Percentiles rank a stretch among this genome's conserved stretches.
Evolutionary conservation across 2,329 filamentous ascomycete genomes (phyloP).

Genomic region (Fusarium mangiferae): DNA sequence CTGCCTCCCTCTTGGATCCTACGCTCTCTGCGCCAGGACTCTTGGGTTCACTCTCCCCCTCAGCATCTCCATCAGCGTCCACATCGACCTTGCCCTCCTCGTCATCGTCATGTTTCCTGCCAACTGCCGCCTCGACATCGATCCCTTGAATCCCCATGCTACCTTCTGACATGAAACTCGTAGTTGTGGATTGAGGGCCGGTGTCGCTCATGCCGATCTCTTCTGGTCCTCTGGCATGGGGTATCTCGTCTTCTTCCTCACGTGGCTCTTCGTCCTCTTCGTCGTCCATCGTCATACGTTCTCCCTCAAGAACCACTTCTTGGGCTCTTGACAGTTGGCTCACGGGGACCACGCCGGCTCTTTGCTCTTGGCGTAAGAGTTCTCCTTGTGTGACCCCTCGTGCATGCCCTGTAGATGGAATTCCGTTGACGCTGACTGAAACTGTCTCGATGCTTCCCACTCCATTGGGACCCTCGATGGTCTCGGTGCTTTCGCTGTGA

Average conservation of each 20-base stretch:
- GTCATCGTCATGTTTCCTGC: constrained; percentile 56
- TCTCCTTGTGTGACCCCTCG: constrained; percentile 83
- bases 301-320: constrained; percentile 44
- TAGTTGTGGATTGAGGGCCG: constrained; percentile 72
- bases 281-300: constrained; percentile 41
- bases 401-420: constrained; percentile 62
- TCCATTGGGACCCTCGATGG: constrained; percentile 83
- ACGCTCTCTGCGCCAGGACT: constrained; percentile 47
- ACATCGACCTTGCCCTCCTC: constrained; percentile 37
- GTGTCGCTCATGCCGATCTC: constrained; percentile 88
- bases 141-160: constrained; percentile 64
- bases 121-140: constrained; percentile 70
- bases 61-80: constrained; percentile 34
- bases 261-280: constrained; percentile 50
- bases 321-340: constrained; percentile 65
- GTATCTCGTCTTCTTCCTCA: constrained; percentile 67
- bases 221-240: constrained; percentile 86
- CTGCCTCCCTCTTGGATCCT: constrained; percentile 67
- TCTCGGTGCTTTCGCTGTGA: constrained; percentile 80
- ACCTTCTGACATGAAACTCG: constrained; percentile 52
- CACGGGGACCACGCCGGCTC: constrained; percentile 80
- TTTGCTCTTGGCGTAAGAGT: constrained; percentile 85
- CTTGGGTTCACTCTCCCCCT: constrained; percentile 44
- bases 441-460: constrained; percentile 84
- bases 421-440: constrained; percentile 77